Evolutionary conservation across 805 yeast species (phyloP), one percentile per base, ranked within the genome.

Genomic region (Saccharomycopsis sp.): DNA sequence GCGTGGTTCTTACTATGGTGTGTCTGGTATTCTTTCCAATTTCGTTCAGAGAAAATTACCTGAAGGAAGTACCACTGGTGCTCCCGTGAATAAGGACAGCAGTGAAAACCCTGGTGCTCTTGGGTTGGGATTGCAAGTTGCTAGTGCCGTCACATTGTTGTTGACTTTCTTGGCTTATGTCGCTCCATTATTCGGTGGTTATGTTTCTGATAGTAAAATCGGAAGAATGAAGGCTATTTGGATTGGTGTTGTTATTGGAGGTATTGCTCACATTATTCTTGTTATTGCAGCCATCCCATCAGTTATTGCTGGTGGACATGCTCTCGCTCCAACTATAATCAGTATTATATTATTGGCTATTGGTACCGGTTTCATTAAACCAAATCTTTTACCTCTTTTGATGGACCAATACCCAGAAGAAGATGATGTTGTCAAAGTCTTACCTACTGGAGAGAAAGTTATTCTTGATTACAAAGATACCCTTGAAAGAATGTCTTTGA

Each of bases 331-430:
- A 56, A 75, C 78, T 29, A 67, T 72, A 54, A 65, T 79, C 52
- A 79, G 61, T 47, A 58, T 65, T 20, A 54, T 65, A 20, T 60
- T 64, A 44, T 57, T 65, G 19, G 67, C 66, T 12, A 23, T 64
- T 38, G 38, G 38, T 29, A 29, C 38, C 5, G 38, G 84, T 63
- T 74, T 78, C 57, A 78, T 80, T 64, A 80, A 80, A 65, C 81
- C 84, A 58, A 80, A 80, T 64, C 73, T 80, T 59, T 56, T 59
- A 14, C 63, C 63, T 3, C 52, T 60, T 17, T 51, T 60, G 25
- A 17, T 57, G 70, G 89, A 85, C 66, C 89, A 85, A 72, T 83
- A 80, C 68, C 84, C 85, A 52, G 80, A 82, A 68, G 74, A 80
- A 58, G 77, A 79, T 64, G 86, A 83, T 62, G 81, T 78, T 55